Evolutionary conservation across 2,329 filamentous ascomycete genomes (phyloP).

Genomic region (Epichloe bromicola): DNA sequence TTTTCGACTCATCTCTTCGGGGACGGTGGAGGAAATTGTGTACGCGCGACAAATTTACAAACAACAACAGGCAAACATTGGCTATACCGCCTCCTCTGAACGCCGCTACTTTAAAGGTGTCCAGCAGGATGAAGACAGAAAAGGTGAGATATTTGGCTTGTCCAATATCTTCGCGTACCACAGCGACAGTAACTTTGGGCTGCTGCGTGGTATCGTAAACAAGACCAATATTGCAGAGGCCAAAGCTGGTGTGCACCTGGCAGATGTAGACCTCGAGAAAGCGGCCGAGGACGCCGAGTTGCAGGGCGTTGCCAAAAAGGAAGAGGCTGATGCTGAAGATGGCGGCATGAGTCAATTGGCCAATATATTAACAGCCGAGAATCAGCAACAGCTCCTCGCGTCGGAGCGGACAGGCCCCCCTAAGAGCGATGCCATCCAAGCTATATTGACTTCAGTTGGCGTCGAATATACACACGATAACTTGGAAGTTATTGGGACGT

Average conservation of each 20-base stretch:
- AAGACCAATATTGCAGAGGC: slow-evolving; percentile 96
- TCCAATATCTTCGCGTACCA: slow-evolving; percentile 77
- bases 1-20: slow-evolving; percentile 78
- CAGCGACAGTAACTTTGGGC: slow-evolving; percentile 59
- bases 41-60: slow-evolving; percentile 98
- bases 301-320: slow-evolving; percentile 29
- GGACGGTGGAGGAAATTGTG: slow-evolving; percentile 93
- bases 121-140: slow-evolving; percentile 67
- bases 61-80: slow-evolving; percentile 96
- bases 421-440: slow-evolving; percentile 66
- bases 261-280: slow-evolving; percentile 60
- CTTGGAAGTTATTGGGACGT: slow-evolving; percentile 83
- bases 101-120: slow-evolving; percentile 92
- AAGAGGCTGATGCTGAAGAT: slow-evolving; percentile 43
- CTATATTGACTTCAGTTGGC: slow-evolving; percentile 75
- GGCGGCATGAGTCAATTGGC: slow-evolving; percentile 63
- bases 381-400: slow-evolving; percentile 26
- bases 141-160: slow-evolving; percentile 89
- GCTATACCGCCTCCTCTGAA: slow-evolving; percentile 84
- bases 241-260: slow-evolving; percentile 67
- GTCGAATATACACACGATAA: slow-evolving; percentile 97
- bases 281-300: slow-evolving; percentile 40
- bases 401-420: slow-evolving; percentile 23
- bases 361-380: slow-evolving; percentile 32
- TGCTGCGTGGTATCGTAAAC: slow-evolving; percentile 92